phyloP scores from a whole-genome alignment of 768 basidiomycete species.

The Russula olivacea region DNA sequence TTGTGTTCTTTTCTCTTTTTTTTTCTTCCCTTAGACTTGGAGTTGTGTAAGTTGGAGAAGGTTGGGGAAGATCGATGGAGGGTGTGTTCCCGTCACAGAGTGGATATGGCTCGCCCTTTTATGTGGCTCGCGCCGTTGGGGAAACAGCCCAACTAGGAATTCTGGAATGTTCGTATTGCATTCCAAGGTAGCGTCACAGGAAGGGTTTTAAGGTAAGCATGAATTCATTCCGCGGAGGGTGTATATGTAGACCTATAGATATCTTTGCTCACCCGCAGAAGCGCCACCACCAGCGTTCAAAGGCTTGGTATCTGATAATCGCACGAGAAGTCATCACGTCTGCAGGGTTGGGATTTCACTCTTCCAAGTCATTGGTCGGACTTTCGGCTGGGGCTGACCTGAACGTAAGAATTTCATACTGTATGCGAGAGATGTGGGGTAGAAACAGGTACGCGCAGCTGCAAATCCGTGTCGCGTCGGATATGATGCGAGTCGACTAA shows the following conservation, averaged over 20 bases:
- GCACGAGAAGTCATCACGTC: neutral
- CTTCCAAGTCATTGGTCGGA: neutral
- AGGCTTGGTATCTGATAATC: neutral
- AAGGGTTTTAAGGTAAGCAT: neutral
- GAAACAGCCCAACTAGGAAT: neutral
- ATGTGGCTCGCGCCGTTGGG: neutral
- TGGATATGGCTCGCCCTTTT: neutral
- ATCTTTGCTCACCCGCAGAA: neutral
- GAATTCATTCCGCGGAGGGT: constrained; percentile 7
- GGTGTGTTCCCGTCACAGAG: neutral
- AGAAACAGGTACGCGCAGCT: neutral
- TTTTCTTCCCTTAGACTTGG: neutral
- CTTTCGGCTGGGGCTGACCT: neutral
- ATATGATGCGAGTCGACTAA: neutral
- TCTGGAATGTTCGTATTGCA: neutral
- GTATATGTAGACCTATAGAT: neutral
- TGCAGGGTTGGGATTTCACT: neutral
- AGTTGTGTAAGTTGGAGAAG: neutral
- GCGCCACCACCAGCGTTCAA: neutral
- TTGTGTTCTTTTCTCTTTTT: neutral
- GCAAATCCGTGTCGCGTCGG: neutral
- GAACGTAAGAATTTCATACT: neutral
- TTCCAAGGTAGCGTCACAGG: neutral
- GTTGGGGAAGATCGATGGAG: neutral
- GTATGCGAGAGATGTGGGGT: neutral